Evolutionary conservation across 139 green algal species (phyloP).

Genomic region (Zygnema circumcarinatum): DNA sequence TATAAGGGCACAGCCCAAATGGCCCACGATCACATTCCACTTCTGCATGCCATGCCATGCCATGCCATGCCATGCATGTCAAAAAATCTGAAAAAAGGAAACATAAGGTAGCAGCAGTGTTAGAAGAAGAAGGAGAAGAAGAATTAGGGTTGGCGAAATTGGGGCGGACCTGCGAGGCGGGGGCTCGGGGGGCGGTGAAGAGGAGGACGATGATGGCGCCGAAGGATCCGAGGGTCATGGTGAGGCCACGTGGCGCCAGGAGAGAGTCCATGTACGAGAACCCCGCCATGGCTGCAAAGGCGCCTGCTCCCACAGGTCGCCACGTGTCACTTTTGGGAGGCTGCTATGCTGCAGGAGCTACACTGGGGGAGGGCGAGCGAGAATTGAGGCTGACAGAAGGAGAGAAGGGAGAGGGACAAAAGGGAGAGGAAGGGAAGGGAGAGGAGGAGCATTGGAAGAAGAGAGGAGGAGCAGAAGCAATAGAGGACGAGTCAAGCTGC

Average conservation of each 20-base stretch:
- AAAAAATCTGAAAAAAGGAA: too few species aligned
- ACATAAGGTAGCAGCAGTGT: too few species aligned
- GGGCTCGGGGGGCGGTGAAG: background rate
- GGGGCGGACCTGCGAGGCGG: conserved; percentile 6
- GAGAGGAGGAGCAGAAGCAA: background rate
- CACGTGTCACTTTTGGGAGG: background rate
- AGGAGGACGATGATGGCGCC: background rate
- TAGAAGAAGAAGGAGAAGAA: too few species aligned
- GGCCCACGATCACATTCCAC: conserved; percentile 2
- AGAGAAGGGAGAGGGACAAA: background rate
- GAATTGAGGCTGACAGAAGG: background rate
- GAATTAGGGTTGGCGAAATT: too few species aligned
- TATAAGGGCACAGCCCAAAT: conserved; percentile 15
- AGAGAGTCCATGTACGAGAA: background rate
- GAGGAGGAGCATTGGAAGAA: background rate
- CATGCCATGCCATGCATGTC: too few species aligned
- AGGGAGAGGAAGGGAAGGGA: background rate
- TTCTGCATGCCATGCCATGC: too few species aligned
- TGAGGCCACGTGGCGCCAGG: background rate
- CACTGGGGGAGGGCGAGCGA: background rate
- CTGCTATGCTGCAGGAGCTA: background rate
- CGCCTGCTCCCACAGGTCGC: background rate
- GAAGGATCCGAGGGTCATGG: background rate
- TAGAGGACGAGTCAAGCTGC: background rate
- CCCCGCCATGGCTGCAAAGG: background rate